Evolutionary conservation across 768 basidiomycete genomes (phyloP), one percentile per base, ranked within the genome.

Genomic region (Daedalea quercina): DNA sequence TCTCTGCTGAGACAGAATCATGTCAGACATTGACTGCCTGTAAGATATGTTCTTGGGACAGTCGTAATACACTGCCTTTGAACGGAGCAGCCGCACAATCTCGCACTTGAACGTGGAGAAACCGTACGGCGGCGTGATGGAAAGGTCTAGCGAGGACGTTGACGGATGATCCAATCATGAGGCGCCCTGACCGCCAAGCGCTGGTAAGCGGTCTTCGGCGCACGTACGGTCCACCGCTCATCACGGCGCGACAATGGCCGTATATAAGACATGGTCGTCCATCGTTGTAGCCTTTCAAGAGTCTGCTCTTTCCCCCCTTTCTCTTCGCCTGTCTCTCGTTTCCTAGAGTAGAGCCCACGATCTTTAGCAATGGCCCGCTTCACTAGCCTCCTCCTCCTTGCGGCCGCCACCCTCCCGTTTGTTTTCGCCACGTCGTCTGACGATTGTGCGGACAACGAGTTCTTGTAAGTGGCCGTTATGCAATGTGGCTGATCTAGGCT

Each of bases 281-380:
- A 9, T 33, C 20, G 23, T 28, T 47, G 20, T 12, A 9, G 8
- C 47, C 20, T 37, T 25, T 22, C 20, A 19, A 49, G 47, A 49
- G 35, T 49, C 47, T 23, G 25, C 31, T 25, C n/a, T 35, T 23
- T 40, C 54, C 49, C 49, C 44, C 60, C 65, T 47, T 58, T 58
- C 57, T 60, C 13, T 44, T 57, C 62, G 58, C 60, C 60, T 50
- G 51, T 47, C 58, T 64, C 63, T 67, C 69, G 53, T 62, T 70
- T 69, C 54, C 63, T 68, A 65, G 54, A 40, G 37, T 40, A 40
- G 3, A 53, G 35, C 47, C 52, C 54, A 60, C 61, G 53, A 57
- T 66, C 61, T 48, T 67, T 64, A 47, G 64, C 50, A 31, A 74
- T 73, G 73, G 57, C 71, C 48, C 58, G 69, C 57, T 58, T 71